Conservation (phyloP, 2,329 filamentous ascomycete genomes). For the Hortaea sp. region DNA sequence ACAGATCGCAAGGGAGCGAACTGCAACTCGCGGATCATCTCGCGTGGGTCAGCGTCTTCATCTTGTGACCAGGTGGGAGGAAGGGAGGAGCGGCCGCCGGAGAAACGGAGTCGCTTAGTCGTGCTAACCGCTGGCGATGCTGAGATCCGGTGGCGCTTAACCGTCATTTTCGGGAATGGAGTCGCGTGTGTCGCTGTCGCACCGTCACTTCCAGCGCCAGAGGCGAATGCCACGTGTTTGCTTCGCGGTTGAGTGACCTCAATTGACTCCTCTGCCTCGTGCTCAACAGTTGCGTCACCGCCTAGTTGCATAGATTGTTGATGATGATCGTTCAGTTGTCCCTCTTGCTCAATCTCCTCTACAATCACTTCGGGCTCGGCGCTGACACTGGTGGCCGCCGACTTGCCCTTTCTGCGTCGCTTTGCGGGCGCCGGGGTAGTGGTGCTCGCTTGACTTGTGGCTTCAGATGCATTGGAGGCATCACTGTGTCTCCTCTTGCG, state of each 20-base stretch:
- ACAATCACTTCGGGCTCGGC: constrained; percentile 17
- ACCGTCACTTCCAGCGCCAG: constrained; percentile 10
- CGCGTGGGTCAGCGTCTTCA: constrained; percentile 5
- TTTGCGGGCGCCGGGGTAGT: constrained; percentile 6
- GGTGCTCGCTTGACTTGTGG: constrained; percentile 5
- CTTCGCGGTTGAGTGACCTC: constrained; percentile 8
- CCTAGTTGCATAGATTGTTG: neutral
- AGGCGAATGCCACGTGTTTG: constrained; percentile 24
- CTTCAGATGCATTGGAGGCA: constrained; percentile 16
- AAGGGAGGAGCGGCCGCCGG: constrained; percentile 23
- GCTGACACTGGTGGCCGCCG: constrained; percentile 9
- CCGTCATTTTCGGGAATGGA: constrained; percentile 21
- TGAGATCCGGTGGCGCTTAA: constrained; percentile 23
- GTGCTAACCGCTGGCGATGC: constrained; percentile 14
- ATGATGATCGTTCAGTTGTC: neutral
- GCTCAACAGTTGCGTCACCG: constrained; percentile 7
- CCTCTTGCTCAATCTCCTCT: constrained; percentile 17
- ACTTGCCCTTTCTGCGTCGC: constrained; percentile 14
- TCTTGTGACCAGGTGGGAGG: constrained; percentile 18
- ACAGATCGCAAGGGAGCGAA: constrained; percentile 22
- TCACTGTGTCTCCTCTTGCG: constrained; percentile 20
- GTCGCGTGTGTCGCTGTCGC: constrained; percentile 23
- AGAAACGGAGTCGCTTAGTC: constrained; percentile 13
- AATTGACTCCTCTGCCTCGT: constrained; percentile 8
- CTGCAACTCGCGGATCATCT: constrained; percentile 17